Conservation (phyloP, 148 eudicot genomes). For the Salicornia ramosissima region DNA sequence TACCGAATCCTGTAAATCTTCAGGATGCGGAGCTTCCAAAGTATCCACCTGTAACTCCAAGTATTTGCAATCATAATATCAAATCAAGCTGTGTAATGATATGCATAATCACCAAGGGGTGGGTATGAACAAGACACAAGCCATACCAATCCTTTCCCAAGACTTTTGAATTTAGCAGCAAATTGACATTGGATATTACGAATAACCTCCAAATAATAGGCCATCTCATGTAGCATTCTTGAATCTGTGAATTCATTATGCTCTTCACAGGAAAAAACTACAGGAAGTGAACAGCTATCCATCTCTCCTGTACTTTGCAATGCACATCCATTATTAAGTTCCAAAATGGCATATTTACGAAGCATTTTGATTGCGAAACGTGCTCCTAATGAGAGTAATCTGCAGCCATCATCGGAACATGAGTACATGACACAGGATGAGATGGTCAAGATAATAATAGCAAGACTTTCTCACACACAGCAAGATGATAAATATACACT, state of each 20-base stretch:
- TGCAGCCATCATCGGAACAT: slow-evolving; percentile 39
- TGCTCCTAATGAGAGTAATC: slow-evolving; percentile 73
- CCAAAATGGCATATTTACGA: slow-evolving; percentile 61
- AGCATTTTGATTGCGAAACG: slow-evolving; percentile 68
- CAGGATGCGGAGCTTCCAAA: slow-evolving; percentile 34
- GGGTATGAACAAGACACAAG: background rate
- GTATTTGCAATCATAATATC: slow-evolving; percentile 11
- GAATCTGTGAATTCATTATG: slow-evolving; percentile 27
- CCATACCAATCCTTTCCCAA: slow-evolving; percentile 59
- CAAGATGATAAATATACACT: background rate
- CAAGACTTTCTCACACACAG: background rate
- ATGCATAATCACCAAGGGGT: background rate
- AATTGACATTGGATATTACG: slow-evolving; percentile 67
- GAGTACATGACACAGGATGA: slow-evolving; percentile 15
- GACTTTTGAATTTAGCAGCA: slow-evolving; percentile 55
- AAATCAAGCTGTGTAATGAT: slow-evolving; percentile 4
- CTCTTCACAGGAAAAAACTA: slow-evolving; percentile 35
- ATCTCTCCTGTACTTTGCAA: slow-evolving; percentile 22
- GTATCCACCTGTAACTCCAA: slow-evolving; percentile 43
- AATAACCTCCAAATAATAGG: slow-evolving; percentile 66
- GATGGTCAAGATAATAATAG: background rate
- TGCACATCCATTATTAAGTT: slow-evolving; percentile 36
- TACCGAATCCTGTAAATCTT: slow-evolving; percentile 20
- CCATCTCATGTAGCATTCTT: slow-evolving; percentile 65
- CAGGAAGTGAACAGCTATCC: slow-evolving; percentile 27